These are phyloP conservation scores for Cutaneotrichosporon cyanovorans DNA, from an alignment of 1,284 basidiomycete species.

Conservation along the genomic window DNA sequence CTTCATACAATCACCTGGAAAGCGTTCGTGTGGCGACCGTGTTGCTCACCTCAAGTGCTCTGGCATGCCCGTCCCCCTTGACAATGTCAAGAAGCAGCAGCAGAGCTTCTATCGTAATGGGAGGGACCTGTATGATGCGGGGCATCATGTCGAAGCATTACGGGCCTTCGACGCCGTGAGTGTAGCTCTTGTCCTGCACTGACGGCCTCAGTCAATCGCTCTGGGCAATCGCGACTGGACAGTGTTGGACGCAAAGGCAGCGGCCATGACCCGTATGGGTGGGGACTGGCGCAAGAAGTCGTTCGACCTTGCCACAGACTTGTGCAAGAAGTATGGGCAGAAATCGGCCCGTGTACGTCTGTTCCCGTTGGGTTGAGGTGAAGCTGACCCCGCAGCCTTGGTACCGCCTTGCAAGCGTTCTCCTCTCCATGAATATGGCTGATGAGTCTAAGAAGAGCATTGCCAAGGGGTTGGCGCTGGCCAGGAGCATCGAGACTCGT, in stretches of 20 bases:
- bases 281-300: constrained; percentile 19
- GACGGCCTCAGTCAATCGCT: constrained; percentile 21
- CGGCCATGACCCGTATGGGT: constrained; percentile 21
- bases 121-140: too few species aligned
- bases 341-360: constrained; percentile 18
- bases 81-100: too few species aligned
- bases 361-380: too few species aligned
- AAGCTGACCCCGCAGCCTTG: constrained; percentile 21
- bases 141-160: background rate
- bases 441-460: constrained; percentile 13
- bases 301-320: constrained; percentile 17
- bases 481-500: too few species aligned
- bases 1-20: too few species aligned
- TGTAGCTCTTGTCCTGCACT: background rate
- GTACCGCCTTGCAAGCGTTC: constrained; percentile 24
- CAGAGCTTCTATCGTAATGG: too few species aligned
- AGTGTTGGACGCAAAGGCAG: constrained; percentile 24
- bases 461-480: background rate
- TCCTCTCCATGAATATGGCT: constrained; percentile 9
- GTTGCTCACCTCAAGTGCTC: too few species aligned
- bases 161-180: background rate
- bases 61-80: too few species aligned
- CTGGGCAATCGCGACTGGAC: constrained; percentile 20
- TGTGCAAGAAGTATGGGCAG: constrained; percentile 22
- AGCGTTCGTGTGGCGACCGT: too few species aligned